phyloP scores from a whole-genome alignment of 306 rosid genomes.

The Rosa lucieae region DNA sequence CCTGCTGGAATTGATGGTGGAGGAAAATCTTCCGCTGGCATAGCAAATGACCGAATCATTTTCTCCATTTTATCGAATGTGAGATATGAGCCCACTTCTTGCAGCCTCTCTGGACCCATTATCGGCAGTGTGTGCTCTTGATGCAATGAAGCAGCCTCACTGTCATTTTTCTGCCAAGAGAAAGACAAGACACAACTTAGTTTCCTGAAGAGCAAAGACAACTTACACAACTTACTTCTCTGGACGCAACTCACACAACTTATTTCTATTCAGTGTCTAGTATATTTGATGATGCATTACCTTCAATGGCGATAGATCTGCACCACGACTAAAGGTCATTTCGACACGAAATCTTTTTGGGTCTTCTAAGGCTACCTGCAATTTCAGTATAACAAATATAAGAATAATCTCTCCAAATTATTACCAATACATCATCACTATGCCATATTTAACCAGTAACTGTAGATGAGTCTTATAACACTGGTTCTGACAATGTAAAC shows the following conservation, averaged over 20 bases:
- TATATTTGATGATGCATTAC: constrained; percentile 44
- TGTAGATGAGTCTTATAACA: neutral
- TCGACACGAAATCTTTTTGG: constrained; percentile 83
- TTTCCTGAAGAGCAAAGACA: constrained; percentile 3
- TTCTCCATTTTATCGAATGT: constrained; percentile 84
- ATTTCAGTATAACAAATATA: constrained; percentile 32
- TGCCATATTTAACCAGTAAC: neutral
- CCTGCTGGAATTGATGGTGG: constrained; percentile 81
- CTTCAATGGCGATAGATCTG: constrained; percentile 91
- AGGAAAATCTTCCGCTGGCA: constrained; percentile 99
- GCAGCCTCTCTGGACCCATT: constrained; percentile 97
- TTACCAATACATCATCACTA: neutral
- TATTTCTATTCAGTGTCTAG: neutral
- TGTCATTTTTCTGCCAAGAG: constrained; percentile 62
- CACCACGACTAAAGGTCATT: constrained; percentile 93
- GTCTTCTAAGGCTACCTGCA: constrained; percentile 87
- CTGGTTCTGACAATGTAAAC: neutral
- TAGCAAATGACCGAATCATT: constrained; percentile 94
- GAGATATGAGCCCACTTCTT: constrained; percentile 76
- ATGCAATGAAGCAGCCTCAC: constrained; percentile 67
- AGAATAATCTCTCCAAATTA: constrained; percentile 7
- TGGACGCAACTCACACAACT: neutral
- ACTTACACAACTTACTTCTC: neutral
- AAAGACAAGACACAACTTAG: constrained; percentile 15
- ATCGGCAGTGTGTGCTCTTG: constrained; percentile 95